Base-by-base conservation (phyloP, 495 filamentous ascomycete genomes). In the Penicillium silybi region DNA sequence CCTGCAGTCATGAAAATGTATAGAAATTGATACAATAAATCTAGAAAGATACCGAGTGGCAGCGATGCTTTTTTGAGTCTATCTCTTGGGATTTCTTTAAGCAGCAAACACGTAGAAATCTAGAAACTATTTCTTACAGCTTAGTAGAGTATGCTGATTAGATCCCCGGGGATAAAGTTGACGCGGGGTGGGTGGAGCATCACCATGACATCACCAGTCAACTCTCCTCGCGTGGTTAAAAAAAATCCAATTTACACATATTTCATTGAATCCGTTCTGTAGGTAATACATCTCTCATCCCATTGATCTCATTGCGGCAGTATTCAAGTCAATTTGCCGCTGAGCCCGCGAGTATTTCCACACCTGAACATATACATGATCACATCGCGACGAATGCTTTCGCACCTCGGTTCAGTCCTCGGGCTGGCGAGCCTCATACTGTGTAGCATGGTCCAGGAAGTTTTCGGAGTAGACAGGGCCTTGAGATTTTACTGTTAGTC, bases 161-260 rank as follows among this genome's bases (percentile, higher is more conserved):
- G 29, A 32, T 32, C 29, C 29, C 8, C 10, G 11, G 5, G 29
- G 8, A 32, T 13, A 32, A 11, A 32, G 8, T 10, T 32, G 11
- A 13, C 29, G 11, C 29, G 29, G 29, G 29, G 8, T 11, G 48
- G 56, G 25, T 37, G 34, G 9, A 46, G 35, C 40, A 56, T 62
- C 56, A 62, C 35, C 15, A 35, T 62, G 59, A 62, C 56, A 59
- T 62, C 59, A 62, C 53, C 41, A 37, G 29, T 40, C 39, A 9
- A 26, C 17, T 19, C 7, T 5, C 18, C 35, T 18, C 38, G 18
- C 10, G 10, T 1, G 29, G 10, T 3, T 3, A 32, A 32, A 10
- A 15, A 32, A 1, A 13, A 11, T 15, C 29, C 9, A 11, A 32
- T 32, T 13, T 32, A 11, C 11, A 13, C 29, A 32, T 13, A 4